phyloP scores from a whole-genome alignment of 2,329 filamentous ascomycete genomes.

The Penicillium sp. region DNA sequence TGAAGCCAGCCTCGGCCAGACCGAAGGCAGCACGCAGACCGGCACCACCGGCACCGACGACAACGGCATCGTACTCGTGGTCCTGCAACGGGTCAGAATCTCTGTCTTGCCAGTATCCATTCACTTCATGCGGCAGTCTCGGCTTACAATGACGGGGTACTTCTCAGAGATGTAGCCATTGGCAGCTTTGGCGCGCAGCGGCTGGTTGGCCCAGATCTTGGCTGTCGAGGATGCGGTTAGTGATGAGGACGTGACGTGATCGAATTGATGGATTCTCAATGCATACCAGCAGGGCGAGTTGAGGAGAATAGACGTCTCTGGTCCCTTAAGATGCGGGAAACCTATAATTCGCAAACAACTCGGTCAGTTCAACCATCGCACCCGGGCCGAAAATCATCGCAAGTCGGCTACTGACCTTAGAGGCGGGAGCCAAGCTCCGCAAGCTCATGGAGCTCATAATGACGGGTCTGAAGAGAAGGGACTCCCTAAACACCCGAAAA shows the following conservation, averaged over 20 bases:
- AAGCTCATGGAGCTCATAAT: conserved; percentile 53
- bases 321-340: conserved; percentile 62
- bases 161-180: conserved; percentile 82
- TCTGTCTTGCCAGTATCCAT: neutral
- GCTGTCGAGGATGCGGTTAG: conserved; percentile 52
- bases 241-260: conserved; percentile 10
- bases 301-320: conserved; percentile 82
- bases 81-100: conserved; percentile 57
- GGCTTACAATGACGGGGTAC: conserved; percentile 87
- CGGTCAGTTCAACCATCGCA: conserved; percentile 24
- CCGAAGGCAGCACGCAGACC: conserved; percentile 65
- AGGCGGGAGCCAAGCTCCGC: conserved; percentile 51
- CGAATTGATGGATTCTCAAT: conserved; percentile 21
- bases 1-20: conserved; percentile 63
- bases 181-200: conserved; percentile 90
- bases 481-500: conserved; percentile 27
- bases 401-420: conserved; percentile 43
- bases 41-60: conserved; percentile 67
- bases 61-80: conserved; percentile 97
- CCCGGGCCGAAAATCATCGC: conserved; percentile 23
- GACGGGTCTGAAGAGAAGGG: conserved; percentile 31
- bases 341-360: conserved; percentile 45
- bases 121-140: neutral
- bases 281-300: conserved; percentile 74
- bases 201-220: conserved; percentile 80